Evolutionary conservation across 805 yeast genomes (phyloP).

Genomic region (Wickerhamomyces kurtzmanii): DNA sequence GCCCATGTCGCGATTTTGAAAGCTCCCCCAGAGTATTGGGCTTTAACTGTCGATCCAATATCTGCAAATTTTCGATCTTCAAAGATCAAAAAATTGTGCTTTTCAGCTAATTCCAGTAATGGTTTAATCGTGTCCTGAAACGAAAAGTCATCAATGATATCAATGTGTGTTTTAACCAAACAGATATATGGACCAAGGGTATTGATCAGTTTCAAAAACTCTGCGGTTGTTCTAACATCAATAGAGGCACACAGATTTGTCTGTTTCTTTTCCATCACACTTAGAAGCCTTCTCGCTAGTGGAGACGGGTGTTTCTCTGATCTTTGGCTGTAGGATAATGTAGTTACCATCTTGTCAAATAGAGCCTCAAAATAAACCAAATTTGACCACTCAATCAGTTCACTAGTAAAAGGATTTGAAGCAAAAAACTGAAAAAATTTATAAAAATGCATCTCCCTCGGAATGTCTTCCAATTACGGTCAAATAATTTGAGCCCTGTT

Average conservation of each 20-base stretch:
- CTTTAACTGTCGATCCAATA: conserved; percentile 93
- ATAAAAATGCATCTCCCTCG: neutral
- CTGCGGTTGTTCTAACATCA: conserved; percentile 76
- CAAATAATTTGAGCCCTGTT: neutral
- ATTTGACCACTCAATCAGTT: too few relatives aligned
- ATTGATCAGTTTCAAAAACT: conserved; percentile 65
- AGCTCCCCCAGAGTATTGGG: conserved; percentile 87
- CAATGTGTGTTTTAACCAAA: conserved; percentile 89
- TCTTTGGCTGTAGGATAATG: conserved; percentile 50
- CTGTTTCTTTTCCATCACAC: conserved; percentile 68
- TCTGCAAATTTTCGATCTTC: conserved; percentile 99
- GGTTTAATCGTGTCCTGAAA: conserved; percentile 76
- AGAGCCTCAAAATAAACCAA: too few relatives aligned
- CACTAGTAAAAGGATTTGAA: neutral
- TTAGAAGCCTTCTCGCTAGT: conserved; percentile 66
- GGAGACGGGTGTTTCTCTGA: conserved; percentile 66
- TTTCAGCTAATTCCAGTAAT: conserved; percentile 57
- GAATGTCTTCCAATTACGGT: neutral
- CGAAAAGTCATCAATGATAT: conserved; percentile 81
- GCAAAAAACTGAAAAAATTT: neutral
- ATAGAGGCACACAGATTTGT: conserved; percentile 92
- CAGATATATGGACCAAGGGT: conserved; percentile 86
- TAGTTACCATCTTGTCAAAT: too few relatives aligned
- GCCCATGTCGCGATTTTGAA: conserved; percentile 90
- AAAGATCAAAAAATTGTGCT: conserved; percentile 83